These are phyloP conservation scores for Rubus idaeus DNA, from an alignment of 306 rosid genomes.

Conservation along the genomic window DNA sequence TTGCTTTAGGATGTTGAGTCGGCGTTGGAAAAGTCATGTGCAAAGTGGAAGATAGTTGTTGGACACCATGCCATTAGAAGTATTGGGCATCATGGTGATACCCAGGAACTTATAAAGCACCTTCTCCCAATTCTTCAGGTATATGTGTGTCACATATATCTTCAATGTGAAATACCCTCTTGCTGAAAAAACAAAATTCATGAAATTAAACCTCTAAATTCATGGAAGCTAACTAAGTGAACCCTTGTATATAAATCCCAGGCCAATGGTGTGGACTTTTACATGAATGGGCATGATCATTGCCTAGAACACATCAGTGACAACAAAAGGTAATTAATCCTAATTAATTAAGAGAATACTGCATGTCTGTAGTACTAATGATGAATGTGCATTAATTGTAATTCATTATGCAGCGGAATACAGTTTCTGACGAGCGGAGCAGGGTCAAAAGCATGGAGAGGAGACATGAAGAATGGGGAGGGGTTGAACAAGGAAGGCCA, in stretches of 20 bases:
- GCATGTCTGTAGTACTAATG: background rate
- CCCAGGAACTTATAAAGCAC: conserved; percentile 52
- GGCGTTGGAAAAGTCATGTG: conserved; percentile 43
- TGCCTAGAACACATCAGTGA: conserved; percentile 71
- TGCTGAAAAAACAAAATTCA: background rate
- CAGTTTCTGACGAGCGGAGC: conserved; percentile 83
- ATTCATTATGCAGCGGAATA: conserved; percentile 44
- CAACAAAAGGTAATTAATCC: conserved; percentile 41
- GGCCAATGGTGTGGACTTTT: conserved; percentile 72
- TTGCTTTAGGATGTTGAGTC: conserved; percentile 38
- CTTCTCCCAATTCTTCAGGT: conserved; percentile 84
- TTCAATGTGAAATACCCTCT: background rate
- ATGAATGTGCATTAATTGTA: background rate
- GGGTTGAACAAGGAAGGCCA: conserved; percentile 36
- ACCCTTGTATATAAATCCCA: conserved; percentile 17
- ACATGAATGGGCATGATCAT: conserved; percentile 90
- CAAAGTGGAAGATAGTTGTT: conserved; percentile 83
- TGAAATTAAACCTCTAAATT: too few relatives aligned
- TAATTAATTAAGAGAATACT: background rate
- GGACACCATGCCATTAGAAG: conserved; percentile 83
- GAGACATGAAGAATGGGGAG: conserved; percentile 15
- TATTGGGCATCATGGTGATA: conserved; percentile 74
- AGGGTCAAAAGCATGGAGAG: conserved; percentile 88
- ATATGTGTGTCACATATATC: conserved; percentile 5
- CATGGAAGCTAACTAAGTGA: background rate